These are phyloP conservation scores for Tetradesmus obliquus DNA, from an alignment of 139 green algal genomes.

Conservation along the genomic window DNA sequence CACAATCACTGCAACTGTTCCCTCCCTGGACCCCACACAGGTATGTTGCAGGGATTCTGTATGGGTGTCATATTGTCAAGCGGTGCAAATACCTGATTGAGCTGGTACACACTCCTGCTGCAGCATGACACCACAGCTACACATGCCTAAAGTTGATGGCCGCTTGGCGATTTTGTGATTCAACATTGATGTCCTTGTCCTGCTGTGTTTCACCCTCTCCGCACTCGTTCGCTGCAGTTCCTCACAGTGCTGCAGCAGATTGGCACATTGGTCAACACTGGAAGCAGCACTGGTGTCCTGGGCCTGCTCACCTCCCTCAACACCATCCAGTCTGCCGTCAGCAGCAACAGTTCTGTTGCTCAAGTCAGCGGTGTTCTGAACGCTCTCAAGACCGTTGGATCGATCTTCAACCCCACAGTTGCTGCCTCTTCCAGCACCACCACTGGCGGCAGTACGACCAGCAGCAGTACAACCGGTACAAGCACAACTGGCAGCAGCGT, in stretches of 20 bases:
- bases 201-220: not conserved
- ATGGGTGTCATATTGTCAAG: no score
- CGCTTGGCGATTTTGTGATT: no score
- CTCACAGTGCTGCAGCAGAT: not conserved
- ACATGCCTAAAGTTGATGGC: no score
- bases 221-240: not conserved
- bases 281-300: not conserved
- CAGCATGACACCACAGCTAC: no score
- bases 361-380: not conserved
- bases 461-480: not conserved
- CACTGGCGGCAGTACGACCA: not conserved
- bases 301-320: not conserved
- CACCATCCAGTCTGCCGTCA: not conserved
- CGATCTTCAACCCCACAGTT: not conserved
- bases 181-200: not conserved
- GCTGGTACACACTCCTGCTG: no score
- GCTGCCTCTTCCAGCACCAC: not conserved
- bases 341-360: not conserved
- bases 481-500: no score
- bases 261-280: not conserved
- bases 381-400: not conserved
- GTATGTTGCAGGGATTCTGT: not conserved
- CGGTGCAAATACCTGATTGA: no score
- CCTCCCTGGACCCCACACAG: not conserved
- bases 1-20: not conserved